Conservation (phyloP, 768 basidiomycete species). For the Xerocomus potaroensis region DNA sequence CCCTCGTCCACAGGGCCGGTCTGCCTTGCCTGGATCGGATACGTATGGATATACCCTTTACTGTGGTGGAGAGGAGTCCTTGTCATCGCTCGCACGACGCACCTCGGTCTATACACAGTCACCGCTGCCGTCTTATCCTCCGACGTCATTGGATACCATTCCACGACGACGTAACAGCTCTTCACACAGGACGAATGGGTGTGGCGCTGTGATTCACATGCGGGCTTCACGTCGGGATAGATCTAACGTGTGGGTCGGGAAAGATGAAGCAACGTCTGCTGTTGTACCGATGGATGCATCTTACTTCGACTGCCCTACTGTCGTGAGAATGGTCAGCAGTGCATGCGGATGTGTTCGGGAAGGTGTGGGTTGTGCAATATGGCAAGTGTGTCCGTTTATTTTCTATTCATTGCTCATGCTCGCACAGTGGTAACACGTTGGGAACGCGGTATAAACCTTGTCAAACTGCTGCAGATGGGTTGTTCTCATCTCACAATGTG, state of each 20-base stretch:
- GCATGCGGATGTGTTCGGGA: conserved; percentile 65
- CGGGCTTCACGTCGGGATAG: conserved; percentile 50
- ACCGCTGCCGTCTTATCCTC: conserved; percentile 34
- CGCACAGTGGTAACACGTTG: conserved; percentile 56
- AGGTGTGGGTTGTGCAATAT: conserved; percentile 62
- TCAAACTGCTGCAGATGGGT: conserved; percentile 48
- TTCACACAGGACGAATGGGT: conserved; percentile 44
- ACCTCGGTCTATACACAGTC: conserved; percentile 31
- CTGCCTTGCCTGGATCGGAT: conserved; percentile 15
- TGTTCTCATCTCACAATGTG: conserved; percentile 27
- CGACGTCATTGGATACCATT: conserved; percentile 20
- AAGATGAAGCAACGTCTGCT: conserved; percentile 44
- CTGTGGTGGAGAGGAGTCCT: conserved; percentile 36
- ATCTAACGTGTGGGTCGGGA: conserved; percentile 56
- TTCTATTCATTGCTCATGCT: conserved; percentile 9
- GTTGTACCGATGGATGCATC: conserved; percentile 53
- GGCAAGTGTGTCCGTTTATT: conserved; percentile 32
- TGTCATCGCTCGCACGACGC: conserved; percentile 5
- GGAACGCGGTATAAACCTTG: conserved; percentile 62
- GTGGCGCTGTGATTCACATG: conserved; percentile 58
- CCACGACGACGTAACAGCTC: conserved; percentile 6
- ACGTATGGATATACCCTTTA: conserved; percentile 35
- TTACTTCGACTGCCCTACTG: conserved; percentile 52
- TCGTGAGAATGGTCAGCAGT: conserved; percentile 48
- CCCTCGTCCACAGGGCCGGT: conserved; percentile 20